These are phyloP conservation scores for Exsudoporus frostii DNA, from an alignment of 768 basidiomycete genomes.

Conservation along the genomic window DNA sequence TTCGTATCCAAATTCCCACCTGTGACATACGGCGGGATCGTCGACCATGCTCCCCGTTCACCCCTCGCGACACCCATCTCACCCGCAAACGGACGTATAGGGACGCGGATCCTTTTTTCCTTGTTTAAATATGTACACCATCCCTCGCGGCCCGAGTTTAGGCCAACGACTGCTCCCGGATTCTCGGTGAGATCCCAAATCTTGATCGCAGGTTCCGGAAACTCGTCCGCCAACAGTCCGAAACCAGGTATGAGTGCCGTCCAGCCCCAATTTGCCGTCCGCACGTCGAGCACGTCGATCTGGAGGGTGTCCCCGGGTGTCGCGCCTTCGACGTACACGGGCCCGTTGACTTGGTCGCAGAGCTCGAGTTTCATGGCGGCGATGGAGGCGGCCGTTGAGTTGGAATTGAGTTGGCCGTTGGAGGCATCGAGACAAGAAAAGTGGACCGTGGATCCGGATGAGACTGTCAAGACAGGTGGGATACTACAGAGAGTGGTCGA, in stretches of 20 bases:
- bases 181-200: slow-evolving; percentile 47
- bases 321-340: slow-evolving; percentile 52
- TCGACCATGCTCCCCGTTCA: slow-evolving; percentile 49
- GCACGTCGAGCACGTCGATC: slow-evolving; percentile 53
- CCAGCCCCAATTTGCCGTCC: slow-evolving; percentile 61
- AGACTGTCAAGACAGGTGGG: slow-evolving; percentile 44
- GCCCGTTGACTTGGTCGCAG: slow-evolving; percentile 60
- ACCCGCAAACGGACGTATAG: slow-evolving; percentile 55
- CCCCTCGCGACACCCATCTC: slow-evolving; percentile 63
- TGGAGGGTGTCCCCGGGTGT: slow-evolving; percentile 56
- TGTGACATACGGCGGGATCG: slow-evolving; percentile 59
- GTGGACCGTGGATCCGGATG: slow-evolving; percentile 52
- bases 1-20: slow-evolving; percentile 64
- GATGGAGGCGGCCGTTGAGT: slow-evolving; percentile 38
- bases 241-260: slow-evolving; percentile 58
- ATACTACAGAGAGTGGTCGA: slow-evolving; percentile 37
- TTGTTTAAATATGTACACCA: slow-evolving; percentile 50
- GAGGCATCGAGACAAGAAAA: slow-evolving; percentile 66
- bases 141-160: slow-evolving; percentile 4
- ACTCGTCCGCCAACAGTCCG: slow-evolving; percentile 56
- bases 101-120: slow-evolving; percentile 45
- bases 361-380: slow-evolving; percentile 43
- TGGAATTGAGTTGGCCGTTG: slow-evolving; percentile 52
- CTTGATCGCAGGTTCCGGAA: slow-evolving; percentile 47
- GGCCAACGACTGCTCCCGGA: not conserved